These are phyloP conservation scores for Ophiostoma piceae DNA, from an alignment of 2,329 filamentous ascomycete species.

Conservation along the genomic window DNA sequence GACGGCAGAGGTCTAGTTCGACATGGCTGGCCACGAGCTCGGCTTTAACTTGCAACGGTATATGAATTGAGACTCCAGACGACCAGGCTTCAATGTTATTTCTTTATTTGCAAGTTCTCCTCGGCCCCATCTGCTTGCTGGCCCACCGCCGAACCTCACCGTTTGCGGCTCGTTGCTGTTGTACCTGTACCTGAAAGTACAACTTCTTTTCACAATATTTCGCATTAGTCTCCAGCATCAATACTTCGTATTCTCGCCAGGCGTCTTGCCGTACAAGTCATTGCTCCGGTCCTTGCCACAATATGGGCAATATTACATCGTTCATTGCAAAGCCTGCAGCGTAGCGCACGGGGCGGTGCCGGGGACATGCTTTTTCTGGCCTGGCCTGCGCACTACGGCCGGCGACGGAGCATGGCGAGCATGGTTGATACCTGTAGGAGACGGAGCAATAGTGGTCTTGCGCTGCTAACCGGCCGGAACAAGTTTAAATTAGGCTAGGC, in stretches of 20 bases:
- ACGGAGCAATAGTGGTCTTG: not conserved
- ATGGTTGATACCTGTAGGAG: not conserved
- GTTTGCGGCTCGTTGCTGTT: not conserved
- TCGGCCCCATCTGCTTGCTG: not conserved
- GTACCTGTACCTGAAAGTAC: not conserved
- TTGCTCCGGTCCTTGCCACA: not conserved
- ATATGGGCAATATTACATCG: too few relatives aligned
- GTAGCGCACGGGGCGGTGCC: not conserved
- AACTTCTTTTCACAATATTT: too few relatives aligned
- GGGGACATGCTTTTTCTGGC: not conserved
- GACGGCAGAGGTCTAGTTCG: too few relatives aligned
- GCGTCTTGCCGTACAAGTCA: not conserved
- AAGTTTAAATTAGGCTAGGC: not conserved
- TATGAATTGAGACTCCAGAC: too few relatives aligned
- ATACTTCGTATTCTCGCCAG: not conserved
- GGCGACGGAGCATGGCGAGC: not conserved
- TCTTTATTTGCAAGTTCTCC: not conserved
- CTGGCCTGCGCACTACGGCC: not conserved
- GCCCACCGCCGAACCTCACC: not conserved
- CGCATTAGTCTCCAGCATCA: too few relatives aligned
- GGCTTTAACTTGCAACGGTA: too few relatives aligned
- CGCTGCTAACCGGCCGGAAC: not conserved
- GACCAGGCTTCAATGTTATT: too few relatives aligned
- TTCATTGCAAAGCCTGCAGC: too few relatives aligned
- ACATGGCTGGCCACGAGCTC: too few relatives aligned